These are phyloP conservation scores for Lepidium aucheri DNA, from an alignment of 345 rosid genomes.

Conservation along the genomic window DNA sequence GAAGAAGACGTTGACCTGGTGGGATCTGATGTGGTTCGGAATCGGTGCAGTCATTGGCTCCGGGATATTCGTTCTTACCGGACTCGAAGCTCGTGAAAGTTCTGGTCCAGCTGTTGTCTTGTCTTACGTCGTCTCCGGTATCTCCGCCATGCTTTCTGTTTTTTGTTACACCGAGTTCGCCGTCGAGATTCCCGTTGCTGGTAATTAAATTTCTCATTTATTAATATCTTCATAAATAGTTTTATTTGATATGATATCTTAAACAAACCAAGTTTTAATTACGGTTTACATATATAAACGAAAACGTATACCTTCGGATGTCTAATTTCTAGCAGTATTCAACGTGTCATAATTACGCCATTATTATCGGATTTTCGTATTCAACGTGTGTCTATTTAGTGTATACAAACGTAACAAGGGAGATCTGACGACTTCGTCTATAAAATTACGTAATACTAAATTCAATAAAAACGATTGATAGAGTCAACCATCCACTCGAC, in stretches of 20 bases:
- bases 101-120: slow-evolving; percentile 87
- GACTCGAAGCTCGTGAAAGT: slow-evolving; percentile 38
- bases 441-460: background rate
- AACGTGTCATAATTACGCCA: background rate
- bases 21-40: slow-evolving; percentile 98
- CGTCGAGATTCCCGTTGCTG: slow-evolving; percentile 91
- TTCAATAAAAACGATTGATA: background rate
- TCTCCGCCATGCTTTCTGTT: slow-evolving; percentile 90
- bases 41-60: slow-evolving; percentile 89
- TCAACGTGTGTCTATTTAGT: background rate
- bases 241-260: too few species aligned
- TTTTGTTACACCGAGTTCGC: slow-evolving; percentile 98
- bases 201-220: slow-evolving; percentile 7
- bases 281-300: background rate
- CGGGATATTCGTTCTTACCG: slow-evolving; percentile 87
- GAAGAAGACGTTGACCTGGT: slow-evolving; percentile 82
- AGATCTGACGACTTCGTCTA: background rate
- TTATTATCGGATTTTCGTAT: background rate
- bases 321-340: background rate
- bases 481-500: too few species aligned
- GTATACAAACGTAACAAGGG: background rate
- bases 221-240: too few species aligned
- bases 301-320: background rate
- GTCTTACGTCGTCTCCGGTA: slow-evolving; percentile 76
- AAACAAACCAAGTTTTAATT: background rate